Conservation (phyloP, 768 basidiomycete genomes). For the Lentinula sp. region DNA sequence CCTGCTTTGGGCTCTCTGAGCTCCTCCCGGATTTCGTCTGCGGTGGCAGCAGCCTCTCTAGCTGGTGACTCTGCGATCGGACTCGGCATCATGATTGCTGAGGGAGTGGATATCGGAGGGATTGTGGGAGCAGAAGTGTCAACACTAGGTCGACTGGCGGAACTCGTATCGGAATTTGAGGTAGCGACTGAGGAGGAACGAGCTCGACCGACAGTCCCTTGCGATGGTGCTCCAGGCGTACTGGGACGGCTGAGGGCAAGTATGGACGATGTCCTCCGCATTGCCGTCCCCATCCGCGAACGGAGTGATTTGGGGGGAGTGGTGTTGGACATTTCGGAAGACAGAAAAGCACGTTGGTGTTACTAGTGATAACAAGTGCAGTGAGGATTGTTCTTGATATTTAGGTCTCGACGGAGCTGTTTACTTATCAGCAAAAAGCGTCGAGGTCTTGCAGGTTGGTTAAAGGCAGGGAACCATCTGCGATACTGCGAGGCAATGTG, state of each 20-base stretch:
- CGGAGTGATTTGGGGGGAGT: neutral
- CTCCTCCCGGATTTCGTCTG: slow-evolving; percentile 7
- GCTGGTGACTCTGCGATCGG: slow-evolving; percentile 55
- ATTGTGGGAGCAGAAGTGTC: neutral
- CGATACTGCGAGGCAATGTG: neutral
- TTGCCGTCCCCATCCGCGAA: neutral
- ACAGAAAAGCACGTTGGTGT: neutral
- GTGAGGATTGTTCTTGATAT: neutral
- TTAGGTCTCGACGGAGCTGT: neutral
- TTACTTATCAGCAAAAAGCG: neutral
- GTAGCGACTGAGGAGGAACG: slow-evolving; percentile 1
- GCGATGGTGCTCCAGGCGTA: neutral
- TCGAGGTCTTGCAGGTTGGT: neutral
- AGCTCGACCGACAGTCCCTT: neutral
- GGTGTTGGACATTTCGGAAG: neutral
- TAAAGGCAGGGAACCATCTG: neutral
- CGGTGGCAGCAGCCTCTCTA: slow-evolving; percentile 6
- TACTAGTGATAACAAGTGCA: neutral
- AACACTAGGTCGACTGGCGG: neutral
- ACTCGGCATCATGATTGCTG: slow-evolving; percentile 21
- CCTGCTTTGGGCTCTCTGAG: slow-evolving; percentile 19
- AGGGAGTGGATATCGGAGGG: neutral
- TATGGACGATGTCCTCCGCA: slow-evolving; percentile 4
- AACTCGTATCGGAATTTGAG: neutral
- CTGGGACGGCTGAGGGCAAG: neutral